Conservation (phyloP, 768 basidiomycete species). For the Psilocybe tampanensis region DNA sequence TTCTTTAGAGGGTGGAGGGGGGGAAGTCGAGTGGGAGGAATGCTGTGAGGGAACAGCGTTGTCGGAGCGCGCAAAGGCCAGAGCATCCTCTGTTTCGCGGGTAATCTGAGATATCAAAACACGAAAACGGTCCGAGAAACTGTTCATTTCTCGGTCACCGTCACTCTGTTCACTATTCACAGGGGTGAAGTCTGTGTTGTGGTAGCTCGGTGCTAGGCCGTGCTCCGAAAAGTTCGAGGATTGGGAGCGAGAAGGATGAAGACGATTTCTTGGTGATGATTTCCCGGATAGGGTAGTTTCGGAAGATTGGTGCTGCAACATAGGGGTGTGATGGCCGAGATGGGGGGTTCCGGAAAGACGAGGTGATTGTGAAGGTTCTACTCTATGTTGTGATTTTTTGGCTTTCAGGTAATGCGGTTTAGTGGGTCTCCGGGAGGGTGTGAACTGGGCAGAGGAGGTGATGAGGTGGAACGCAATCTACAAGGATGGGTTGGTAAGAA, state of each 20-base stretch:
- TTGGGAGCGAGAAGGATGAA: slow-evolving; percentile 22
- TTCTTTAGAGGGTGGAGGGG: slow-evolving; percentile 1
- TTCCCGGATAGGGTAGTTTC: slow-evolving; percentile 21
- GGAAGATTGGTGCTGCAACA: slow-evolving; percentile 16
- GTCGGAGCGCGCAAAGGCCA: slow-evolving; percentile 40
- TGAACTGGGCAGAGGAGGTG: slow-evolving; percentile 20
- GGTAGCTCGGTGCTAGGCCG: slow-evolving; percentile 16
- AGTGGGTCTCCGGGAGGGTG: slow-evolving; percentile 15
- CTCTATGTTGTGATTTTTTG: slow-evolving; percentile 22
- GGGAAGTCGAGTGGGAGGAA: slow-evolving; percentile 14
- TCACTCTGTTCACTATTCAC: slow-evolving; percentile 10
- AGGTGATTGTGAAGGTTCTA: slow-evolving; percentile 20
- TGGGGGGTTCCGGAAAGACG: slow-evolving; percentile 14
- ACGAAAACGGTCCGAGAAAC: slow-evolving; percentile 55
- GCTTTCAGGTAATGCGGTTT: slow-evolving; percentile 17
- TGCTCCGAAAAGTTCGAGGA: slow-evolving; percentile 27
- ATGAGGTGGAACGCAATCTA: slow-evolving; percentile 23
- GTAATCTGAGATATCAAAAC: slow-evolving; percentile 49
- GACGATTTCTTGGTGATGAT: slow-evolving; percentile 24
- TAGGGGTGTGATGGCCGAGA: slow-evolving; percentile 6
- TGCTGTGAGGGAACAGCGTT: slow-evolving; percentile 19
- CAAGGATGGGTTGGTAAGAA: background rate
- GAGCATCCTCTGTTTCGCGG: slow-evolving; percentile 54
- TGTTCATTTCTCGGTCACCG: slow-evolving; percentile 37
- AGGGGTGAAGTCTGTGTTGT: slow-evolving; percentile 17